phyloP scores from a whole-genome alignment of 1,139 yeast genomes.

The Yamadazyma triangularis region DNA sequence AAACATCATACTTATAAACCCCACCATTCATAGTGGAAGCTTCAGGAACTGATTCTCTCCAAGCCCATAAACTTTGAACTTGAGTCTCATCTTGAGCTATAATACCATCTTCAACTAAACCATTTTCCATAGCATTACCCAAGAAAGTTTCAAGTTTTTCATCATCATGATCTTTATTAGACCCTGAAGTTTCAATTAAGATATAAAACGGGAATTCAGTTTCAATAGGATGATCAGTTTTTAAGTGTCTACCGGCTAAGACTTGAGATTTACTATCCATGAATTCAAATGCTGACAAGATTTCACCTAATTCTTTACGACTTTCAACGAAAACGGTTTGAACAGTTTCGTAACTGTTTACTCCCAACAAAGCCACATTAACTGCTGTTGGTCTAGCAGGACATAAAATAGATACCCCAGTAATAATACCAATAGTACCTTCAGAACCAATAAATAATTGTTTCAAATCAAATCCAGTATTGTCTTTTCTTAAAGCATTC shows the following conservation, averaged over 20 bases:
- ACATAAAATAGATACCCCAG: constrained; percentile 85
- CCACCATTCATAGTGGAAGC: constrained; percentile 85
- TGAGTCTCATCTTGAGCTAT: constrained; percentile 95
- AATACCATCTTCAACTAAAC: constrained; percentile 82
- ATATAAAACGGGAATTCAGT: constrained; percentile 78
- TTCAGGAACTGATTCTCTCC: constrained; percentile 95
- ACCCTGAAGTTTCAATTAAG: constrained; percentile 90
- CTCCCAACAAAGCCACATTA: constrained; percentile 86
- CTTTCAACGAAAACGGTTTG: constrained; percentile 79
- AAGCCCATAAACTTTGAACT: constrained; percentile 75
- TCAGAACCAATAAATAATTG: constrained; percentile 92
- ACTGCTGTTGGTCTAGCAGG: constrained; percentile 88
- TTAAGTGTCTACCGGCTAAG: constrained; percentile 54
- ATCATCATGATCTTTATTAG: constrained; percentile 81
- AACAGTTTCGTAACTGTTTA: constrained; percentile 75
- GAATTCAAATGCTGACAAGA: constrained; percentile 89
- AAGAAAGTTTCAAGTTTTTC: constrained; percentile 74
- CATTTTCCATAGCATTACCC: constrained; percentile 81
- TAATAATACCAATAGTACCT: constrained; percentile 86
- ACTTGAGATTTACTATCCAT: constrained; percentile 81
- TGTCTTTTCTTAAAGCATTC: constrained; percentile 84
- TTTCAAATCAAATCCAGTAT: constrained; percentile 90
- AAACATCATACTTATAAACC: constrained; percentile 94
- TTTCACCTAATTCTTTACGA: constrained; percentile 73
- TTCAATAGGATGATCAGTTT: constrained; percentile 71